phyloP scores from a whole-genome alignment of 495 filamentous ascomycete genomes.

The Parmelia sp. region DNA sequence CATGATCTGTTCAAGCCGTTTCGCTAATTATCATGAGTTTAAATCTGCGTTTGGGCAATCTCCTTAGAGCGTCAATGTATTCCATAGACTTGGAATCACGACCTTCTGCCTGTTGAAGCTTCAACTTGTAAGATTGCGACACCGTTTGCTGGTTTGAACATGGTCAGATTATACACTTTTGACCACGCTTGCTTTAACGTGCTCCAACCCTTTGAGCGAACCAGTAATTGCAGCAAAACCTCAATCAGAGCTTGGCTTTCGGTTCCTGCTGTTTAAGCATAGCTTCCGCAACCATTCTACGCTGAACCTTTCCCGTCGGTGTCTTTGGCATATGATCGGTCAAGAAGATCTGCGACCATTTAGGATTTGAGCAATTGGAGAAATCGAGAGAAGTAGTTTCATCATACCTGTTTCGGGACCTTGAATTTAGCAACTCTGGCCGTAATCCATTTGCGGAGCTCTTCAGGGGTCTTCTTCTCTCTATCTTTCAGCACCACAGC shows the following conservation, averaged over 20 bases:
- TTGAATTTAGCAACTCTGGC: slow-evolving; percentile 73
- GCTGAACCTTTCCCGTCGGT: slow-evolving; percentile 81
- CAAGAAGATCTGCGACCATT: slow-evolving; percentile 55
- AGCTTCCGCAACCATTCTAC: slow-evolving; percentile 69
- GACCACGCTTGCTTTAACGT: not conserved
- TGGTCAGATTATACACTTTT: not conserved
- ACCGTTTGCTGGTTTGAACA: not conserved
- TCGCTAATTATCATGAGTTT: slow-evolving; percentile 6
- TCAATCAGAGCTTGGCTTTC: slow-evolving; percentile 37
- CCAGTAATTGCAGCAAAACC: not conserved
- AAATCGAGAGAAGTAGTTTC: slow-evolving; percentile 5
- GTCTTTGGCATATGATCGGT: slow-evolving; percentile 80
- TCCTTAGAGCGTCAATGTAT: not conserved
- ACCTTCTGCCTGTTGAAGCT: not conserved
- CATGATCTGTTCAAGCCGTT: not conserved
- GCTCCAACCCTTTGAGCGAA: not conserved
- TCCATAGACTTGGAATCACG: not conserved
- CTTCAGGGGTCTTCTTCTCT: slow-evolving; percentile 43
- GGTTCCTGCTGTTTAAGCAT: slow-evolving; percentile 55
- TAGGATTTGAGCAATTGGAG: not conserved
- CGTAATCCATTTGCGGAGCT: slow-evolving; percentile 59
- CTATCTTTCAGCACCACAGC: slow-evolving; percentile 68
- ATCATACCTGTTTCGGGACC: slow-evolving; percentile 70
- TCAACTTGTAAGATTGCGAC: not conserved
- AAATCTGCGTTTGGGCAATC: slow-evolving; percentile 18